Conservation (phyloP, 768 basidiomycete species). For the Collybiopsis confluens region DNA sequence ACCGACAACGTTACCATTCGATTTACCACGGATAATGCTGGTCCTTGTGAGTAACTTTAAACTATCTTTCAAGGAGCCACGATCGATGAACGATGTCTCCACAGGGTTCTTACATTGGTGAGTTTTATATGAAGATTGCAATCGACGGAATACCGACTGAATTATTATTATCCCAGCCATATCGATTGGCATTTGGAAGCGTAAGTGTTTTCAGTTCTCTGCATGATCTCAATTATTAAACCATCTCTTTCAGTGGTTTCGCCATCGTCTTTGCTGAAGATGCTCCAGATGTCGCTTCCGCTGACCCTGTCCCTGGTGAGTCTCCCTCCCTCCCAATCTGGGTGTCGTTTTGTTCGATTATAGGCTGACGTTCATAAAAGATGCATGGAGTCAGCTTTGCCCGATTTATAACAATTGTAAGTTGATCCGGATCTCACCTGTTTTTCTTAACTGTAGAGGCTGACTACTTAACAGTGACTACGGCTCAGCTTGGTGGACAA, state of each 20-base stretch:
- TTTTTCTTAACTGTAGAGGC: neutral
- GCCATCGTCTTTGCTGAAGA: slow-evolving; percentile 15
- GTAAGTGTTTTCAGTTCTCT: slow-evolving; percentile 13
- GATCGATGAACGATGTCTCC: no score
- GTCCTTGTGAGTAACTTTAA: slow-evolving; percentile 30
- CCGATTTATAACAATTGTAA: slow-evolving; percentile 12
- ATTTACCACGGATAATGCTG: slow-evolving; percentile 63
- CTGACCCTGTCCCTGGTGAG: neutral
- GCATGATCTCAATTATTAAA: neutral
- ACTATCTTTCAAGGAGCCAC: no score
- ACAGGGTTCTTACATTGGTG: slow-evolving; percentile 41
- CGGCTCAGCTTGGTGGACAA: no score
- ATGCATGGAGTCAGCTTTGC: slow-evolving; percentile 16
- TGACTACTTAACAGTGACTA: neutral
- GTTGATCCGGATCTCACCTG: neutral
- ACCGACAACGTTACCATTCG: slow-evolving; percentile 50
- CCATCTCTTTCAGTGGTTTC: slow-evolving; percentile 1
- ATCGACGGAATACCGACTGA: neutral
- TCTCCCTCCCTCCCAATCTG: neutral
- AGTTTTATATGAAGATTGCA: neutral
- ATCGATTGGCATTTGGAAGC: slow-evolving; percentile 31
- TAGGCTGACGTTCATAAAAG: neutral
- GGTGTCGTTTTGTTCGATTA: neutral
- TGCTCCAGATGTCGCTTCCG: neutral
- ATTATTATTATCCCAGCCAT: slow-evolving; percentile 18